Conservation (phyloP, 768 basidiomycete species). For the Rhodotorula taiwanensis region DNA sequence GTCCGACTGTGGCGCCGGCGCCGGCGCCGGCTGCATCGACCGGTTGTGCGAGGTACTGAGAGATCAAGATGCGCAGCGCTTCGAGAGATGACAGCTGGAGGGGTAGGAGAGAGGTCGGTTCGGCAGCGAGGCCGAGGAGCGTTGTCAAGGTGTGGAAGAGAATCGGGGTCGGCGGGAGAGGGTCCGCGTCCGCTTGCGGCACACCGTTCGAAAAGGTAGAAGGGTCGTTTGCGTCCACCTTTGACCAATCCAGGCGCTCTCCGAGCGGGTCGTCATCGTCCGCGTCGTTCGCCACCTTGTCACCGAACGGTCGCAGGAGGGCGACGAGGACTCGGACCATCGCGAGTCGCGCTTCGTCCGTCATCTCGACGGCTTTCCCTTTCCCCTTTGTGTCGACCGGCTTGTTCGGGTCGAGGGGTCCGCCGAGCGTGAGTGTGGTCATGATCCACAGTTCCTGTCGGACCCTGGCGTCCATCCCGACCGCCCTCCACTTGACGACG, state of each 20-base stretch:
- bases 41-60: slow-evolving; percentile 19
- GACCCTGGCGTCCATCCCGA: slow-evolving; percentile 29
- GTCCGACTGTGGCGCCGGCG: neutral
- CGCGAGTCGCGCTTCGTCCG: slow-evolving; percentile 75
- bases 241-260: slow-evolving; percentile 19
- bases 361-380: slow-evolving; percentile 52
- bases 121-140: slow-evolving; percentile 55
- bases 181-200: neutral
- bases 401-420: slow-evolving; percentile 49
- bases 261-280: slow-evolving; percentile 44
- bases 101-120: slow-evolving; percentile 57
- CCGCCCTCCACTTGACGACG: slow-evolving; percentile 55
- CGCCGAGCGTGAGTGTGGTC: slow-evolving; percentile 59
- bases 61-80: slow-evolving; percentile 6
- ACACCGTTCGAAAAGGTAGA: neutral
- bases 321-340: slow-evolving; percentile 61
- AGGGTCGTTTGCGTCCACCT: neutral
- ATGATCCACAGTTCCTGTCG: slow-evolving; percentile 69
- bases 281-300: slow-evolving; percentile 40
- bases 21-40: neutral
- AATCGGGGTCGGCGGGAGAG: slow-evolving; percentile 52
- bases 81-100: slow-evolving; percentile 40
- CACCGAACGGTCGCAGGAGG: slow-evolving; percentile 51
- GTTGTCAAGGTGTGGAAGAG: slow-evolving; percentile 75
- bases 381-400: slow-evolving; percentile 54